phyloP scores from a whole-genome alignment of 371 early-diverging fungal genomes.

The Syncephalastrum contaminatum region DNA sequence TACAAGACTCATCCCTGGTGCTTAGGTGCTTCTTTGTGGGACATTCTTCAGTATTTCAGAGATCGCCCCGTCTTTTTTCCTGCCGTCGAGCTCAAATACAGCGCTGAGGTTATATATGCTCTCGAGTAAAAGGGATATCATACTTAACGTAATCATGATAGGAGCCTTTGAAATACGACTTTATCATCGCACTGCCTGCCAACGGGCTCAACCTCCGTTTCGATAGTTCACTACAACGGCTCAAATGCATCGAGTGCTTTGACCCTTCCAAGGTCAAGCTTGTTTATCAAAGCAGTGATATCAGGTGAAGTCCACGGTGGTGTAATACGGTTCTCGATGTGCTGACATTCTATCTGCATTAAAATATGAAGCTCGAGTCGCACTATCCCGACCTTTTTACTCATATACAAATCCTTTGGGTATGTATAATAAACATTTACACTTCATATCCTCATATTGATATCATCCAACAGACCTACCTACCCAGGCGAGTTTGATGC shows the following conservation, averaged over 20 bases:
- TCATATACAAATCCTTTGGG: conserved; percentile 74
- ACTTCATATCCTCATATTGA: neutral
- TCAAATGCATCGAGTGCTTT: conserved; percentile 63
- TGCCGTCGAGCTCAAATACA: conserved; percentile 68
- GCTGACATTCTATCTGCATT: conserved; percentile 3
- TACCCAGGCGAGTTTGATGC: conserved; percentile 68
- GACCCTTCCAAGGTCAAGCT: conserved; percentile 63
- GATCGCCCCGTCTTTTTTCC: conserved; percentile 55
- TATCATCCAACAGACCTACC: conserved; percentile 46
- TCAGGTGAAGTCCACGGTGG: conserved; percentile 48
- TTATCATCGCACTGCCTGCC: conserved; percentile 58
- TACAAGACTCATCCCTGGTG: too few relatives aligned
- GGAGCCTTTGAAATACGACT: conserved; percentile 59
- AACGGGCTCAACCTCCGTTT: conserved; percentile 67
- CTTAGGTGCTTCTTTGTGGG: conserved; percentile 60
- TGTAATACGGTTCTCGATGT: neutral
- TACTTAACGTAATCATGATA: conserved; percentile 14
- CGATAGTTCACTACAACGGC: conserved; percentile 61
- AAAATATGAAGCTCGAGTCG: conserved; percentile 50
- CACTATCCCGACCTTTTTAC: conserved; percentile 64
- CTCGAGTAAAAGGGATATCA: too few relatives aligned
- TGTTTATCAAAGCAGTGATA: conserved; percentile 62
- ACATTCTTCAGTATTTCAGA: conserved; percentile 47
- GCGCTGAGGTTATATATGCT: conserved; percentile 49
- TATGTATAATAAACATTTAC: conserved; percentile 17